Evolutionary conservation across 1,139 yeast species (phyloP).

Genomic region (Blastobotrys elegans): DNA sequence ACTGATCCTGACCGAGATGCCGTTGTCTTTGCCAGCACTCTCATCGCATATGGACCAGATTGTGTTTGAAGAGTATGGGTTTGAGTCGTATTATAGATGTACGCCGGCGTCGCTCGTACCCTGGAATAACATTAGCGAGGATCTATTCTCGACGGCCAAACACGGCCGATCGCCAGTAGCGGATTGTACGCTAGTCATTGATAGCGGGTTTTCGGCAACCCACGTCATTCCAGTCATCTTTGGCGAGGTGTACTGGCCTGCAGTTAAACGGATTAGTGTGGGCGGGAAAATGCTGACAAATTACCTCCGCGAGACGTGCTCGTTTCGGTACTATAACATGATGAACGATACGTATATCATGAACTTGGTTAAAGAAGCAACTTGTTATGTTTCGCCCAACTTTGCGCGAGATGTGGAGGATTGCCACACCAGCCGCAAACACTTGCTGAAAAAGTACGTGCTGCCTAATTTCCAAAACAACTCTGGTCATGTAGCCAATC

Average conservation of each 20-base stretch:
- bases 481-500: slow-evolving; percentile 55
- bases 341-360: slow-evolving; percentile 84
- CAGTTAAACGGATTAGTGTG: slow-evolving; percentile 66
- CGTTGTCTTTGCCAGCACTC: slow-evolving; percentile 75
- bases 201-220: slow-evolving; percentile 83
- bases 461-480: slow-evolving; percentile 83
- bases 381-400: slow-evolving; percentile 68
- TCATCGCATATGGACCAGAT: slow-evolving; percentile 88
- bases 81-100: slow-evolving; percentile 58
- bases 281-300: slow-evolving; percentile 88
- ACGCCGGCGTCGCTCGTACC: slow-evolving; percentile 69
- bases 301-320: slow-evolving; percentile 71
- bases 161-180: slow-evolving; percentile 28
- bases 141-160: slow-evolving; percentile 16
- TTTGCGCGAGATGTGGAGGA: slow-evolving; percentile 51
- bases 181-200: slow-evolving; percentile 77
- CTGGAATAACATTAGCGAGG: slow-evolving; percentile 41
- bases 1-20: slow-evolving; percentile 67
- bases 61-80: slow-evolving; percentile 89
- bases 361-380: slow-evolving; percentile 77
- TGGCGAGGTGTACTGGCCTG: slow-evolving; percentile 75
- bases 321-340: slow-evolving; percentile 90
- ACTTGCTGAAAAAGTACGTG: slow-evolving; percentile 54
- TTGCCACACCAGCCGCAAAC: slow-evolving; percentile 30
- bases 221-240: slow-evolving; percentile 82